These are phyloP conservation scores for Lentinula sp. DNA, from an alignment of 768 basidiomycete species.

Conservation along the genomic window DNA sequence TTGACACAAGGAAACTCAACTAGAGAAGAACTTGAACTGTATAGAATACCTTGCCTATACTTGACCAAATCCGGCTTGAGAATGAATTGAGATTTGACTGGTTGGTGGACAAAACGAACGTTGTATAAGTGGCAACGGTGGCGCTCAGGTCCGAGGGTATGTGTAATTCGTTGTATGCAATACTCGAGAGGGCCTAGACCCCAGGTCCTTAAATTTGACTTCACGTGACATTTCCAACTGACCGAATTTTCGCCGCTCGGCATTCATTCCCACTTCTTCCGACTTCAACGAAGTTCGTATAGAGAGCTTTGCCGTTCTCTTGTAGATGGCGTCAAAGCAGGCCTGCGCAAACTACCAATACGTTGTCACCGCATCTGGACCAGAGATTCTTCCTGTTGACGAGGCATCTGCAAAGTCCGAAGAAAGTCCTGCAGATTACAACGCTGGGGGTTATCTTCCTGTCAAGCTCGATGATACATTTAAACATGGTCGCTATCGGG, in stretches of 20 bases:
- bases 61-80: background rate
- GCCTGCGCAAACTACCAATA: slow-evolving; percentile 71
- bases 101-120: background rate
- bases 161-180: background rate
- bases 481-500: slow-evolving; percentile 76
- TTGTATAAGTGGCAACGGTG: background rate
- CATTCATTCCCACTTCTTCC: background rate
- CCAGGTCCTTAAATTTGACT: background rate
- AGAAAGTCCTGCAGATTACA: slow-evolving; percentile 81
- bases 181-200: background rate
- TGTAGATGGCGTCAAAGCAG: slow-evolving; percentile 59
- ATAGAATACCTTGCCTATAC: background rate
- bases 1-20: background rate
- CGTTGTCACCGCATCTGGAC: slow-evolving; percentile 58
- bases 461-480: slow-evolving; percentile 81
- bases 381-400: slow-evolving; percentile 67
- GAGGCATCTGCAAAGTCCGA: slow-evolving; percentile 67
- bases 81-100: background rate
- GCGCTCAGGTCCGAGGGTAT: background rate
- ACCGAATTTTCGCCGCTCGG: background rate
- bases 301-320: slow-evolving; percentile 9
- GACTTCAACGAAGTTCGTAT: background rate
- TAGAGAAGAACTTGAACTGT: background rate
- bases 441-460: slow-evolving; percentile 73
- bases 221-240: background rate